Base-by-base conservation (phyloP, 192 early-diverging fungal genomes). In the Backusella morwellensis region DNA sequence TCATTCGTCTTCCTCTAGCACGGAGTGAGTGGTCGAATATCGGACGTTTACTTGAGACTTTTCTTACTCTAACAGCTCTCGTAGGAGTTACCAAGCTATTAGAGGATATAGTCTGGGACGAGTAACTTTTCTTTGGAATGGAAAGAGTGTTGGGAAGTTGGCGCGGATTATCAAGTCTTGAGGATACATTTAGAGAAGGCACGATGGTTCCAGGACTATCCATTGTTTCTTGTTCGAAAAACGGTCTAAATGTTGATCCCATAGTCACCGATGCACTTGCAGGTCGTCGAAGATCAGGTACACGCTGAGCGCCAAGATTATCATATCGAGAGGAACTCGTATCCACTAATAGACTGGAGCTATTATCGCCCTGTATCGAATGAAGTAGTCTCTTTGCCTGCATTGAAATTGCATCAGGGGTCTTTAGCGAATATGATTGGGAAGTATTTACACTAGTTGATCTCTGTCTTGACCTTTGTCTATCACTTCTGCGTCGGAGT, bases 321-420 rank as follows among this genome's bases (percentile, higher is more conserved):
- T 56, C 35, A 68, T 26, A 29, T 12, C 29, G 36, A 38, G 36
- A 4, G 14, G n/a, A 42, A 29, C 32, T 68, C 1, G 34, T 36
- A 29, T 72, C 52, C 9, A 63, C 56, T 56, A 52, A 29, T 15
- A 74, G 26, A 68, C 26, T 68, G 36, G 67, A 50, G 35, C 63
- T 74, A 21, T 66, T 75, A 9, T 82, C 80, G n/a, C 67, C 69
- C 17, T 78, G 73, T 35, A 82, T 82, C 4, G 72, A 75, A 6
- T 66, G 59, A 14, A 82, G 38, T 63, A 82, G 66, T 21, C 72
- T 59, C 23, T 82, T 68, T 26, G 80, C 80, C 15, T 68, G 66
- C 19, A 78, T 17, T 9, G 76, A 75, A 14, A 82, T 75, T 3
- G 80, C 74, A 42, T 82, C 80, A 63, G 56, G 56, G 34, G 59